Percentiles rank a stretch among this genome's conserved stretches.
Conservation (phyloP, 2,329 filamentous ascomycete genomes). For the Trichoderma brevicompactum region DNA sequence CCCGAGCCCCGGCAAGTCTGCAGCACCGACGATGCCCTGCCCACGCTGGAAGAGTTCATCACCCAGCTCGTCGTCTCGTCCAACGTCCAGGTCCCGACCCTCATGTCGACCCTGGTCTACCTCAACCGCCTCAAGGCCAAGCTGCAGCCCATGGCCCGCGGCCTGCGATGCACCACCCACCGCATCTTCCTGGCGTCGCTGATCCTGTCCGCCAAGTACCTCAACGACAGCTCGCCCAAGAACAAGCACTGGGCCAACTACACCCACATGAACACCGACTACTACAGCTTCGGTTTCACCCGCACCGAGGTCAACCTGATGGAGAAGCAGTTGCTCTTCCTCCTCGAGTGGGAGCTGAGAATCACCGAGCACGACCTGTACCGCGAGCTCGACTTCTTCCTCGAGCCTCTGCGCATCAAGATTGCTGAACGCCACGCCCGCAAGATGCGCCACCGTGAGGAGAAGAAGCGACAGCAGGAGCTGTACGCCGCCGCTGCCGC, state of each 20-base stretch:
- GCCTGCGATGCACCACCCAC: constrained; percentile 94
- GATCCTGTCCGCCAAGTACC: constrained; percentile 90
- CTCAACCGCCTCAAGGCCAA: constrained; percentile 80
- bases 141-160: constrained; percentile 92
- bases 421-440: constrained; percentile 56
- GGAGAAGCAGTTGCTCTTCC: constrained; percentile 96
- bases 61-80: constrained; percentile 86
- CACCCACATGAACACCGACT: constrained; percentile 71
- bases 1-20: constrained; percentile 53
- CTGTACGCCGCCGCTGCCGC: constrained; percentile 42
- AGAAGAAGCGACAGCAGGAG: constrained; percentile 49
- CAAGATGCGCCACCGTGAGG: constrained; percentile 55
- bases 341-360: constrained; percentile 91
- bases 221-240: constrained; percentile 98
- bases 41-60: constrained; percentile 89
- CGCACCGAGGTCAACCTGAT: constrained; percentile 97
- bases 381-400: constrained; percentile 82
- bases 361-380: constrained; percentile 87
- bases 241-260: constrained; percentile 99
- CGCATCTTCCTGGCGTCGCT: constrained; percentile 92
- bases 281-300: constrained; percentile 81
- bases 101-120: constrained; percentile 97
- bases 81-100: constrained; percentile 94
- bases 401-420: constrained; percentile 76
- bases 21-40: constrained; percentile 62